Evolutionary conservation across 176 grass and related monocot species (phyloP).

Genomic region (Lolium multiflorum): DNA sequence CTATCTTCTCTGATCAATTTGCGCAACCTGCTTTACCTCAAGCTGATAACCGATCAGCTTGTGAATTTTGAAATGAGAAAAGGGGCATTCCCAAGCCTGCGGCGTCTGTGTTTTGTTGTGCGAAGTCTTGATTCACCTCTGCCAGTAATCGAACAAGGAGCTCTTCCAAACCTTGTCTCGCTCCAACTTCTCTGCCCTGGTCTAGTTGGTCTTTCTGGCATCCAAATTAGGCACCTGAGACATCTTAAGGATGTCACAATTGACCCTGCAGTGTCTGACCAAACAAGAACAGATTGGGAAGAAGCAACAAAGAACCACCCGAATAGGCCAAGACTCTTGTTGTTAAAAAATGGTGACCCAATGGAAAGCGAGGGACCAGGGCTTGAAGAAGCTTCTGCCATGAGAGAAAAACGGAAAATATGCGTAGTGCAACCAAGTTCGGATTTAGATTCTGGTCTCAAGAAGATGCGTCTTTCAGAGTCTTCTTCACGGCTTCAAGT

Average conservation of each 20-base stretch:
- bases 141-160: constrained; percentile 39
- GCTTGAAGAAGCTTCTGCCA: background rate
- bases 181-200: constrained; percentile 27
- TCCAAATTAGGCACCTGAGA: constrained; percentile 39
- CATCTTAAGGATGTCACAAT: constrained; percentile 44
- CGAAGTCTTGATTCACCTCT: background rate
- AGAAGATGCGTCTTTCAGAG: constrained; percentile 38
- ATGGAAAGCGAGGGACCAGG: background rate
- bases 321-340: constrained; percentile 36
- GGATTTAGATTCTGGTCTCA: background rate
- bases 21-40: constrained; percentile 42
- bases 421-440: background rate
- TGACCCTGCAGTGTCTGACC: background rate
- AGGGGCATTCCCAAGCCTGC: constrained; percentile 40
- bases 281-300: constrained; percentile 41
- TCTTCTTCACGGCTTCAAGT: background rate
- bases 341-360: background rate
- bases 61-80: constrained; percentile 33
- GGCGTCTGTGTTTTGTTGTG: constrained; percentile 31
- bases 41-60: background rate
- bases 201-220: constrained; percentile 30
- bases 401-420: constrained; percentile 9
- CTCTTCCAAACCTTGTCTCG: constrained; percentile 32
- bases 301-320: constrained; percentile 38
- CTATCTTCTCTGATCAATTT: constrained; percentile 33